These are phyloP conservation scores for Rhododendron williamsianum DNA, from an alignment of 148 eudicot species.

Conservation along the genomic window DNA sequence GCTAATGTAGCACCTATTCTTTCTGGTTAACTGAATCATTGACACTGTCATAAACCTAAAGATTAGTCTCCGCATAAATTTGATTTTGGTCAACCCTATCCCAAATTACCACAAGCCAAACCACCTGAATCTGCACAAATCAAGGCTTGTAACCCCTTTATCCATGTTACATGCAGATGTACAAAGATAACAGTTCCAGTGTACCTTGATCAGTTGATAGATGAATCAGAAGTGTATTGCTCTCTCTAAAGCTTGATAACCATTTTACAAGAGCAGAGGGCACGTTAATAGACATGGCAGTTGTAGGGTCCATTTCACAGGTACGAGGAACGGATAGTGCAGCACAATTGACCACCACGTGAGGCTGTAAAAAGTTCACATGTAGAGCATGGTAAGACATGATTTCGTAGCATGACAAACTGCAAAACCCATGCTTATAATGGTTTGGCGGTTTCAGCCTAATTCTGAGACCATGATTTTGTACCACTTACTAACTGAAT, in stretches of 20 bases:
- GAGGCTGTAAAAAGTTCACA: slow-evolving; percentile 47
- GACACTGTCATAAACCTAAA: not conserved
- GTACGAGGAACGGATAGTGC: slow-evolving; percentile 85
- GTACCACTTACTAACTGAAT: not conserved
- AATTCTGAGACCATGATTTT: not conserved
- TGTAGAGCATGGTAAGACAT: not conserved
- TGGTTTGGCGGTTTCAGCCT: not conserved
- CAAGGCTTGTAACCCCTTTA: not conserved
- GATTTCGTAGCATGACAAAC: not conserved
- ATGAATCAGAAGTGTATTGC: slow-evolving; percentile 59
- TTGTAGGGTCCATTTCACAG: slow-evolving; percentile 77
- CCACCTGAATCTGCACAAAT: not conserved
- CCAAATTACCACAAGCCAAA: not conserved
- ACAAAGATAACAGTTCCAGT: not conserved
- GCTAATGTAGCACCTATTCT: not conserved
- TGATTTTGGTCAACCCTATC: not conserved
- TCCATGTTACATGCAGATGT: not conserved
- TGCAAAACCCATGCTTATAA: not conserved
- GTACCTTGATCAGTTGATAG: slow-evolving; percentile 98
- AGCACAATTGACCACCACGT: slow-evolving; percentile 93
- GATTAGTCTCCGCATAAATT: not conserved
- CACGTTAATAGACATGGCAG: slow-evolving; percentile 80
- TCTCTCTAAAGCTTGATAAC: slow-evolving; percentile 56
- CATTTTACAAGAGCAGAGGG: slow-evolving; percentile 77
- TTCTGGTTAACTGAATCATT: not conserved